Conservation (phyloP, 2,329 filamentous ascomycete genomes). For the Calonectria naviculata region DNA sequence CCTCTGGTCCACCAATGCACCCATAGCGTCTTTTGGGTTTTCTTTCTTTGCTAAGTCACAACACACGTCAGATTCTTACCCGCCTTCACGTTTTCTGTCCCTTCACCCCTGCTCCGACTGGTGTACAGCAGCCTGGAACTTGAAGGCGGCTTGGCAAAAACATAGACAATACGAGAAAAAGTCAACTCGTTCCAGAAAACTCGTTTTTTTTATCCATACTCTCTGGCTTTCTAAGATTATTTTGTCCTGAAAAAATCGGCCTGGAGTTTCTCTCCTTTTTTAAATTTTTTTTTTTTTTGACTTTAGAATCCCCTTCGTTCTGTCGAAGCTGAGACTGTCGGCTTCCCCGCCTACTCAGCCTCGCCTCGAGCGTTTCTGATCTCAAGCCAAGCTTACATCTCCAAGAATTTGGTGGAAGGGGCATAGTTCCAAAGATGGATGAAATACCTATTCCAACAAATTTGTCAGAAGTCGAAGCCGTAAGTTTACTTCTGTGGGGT, state of each 20-base stretch:
- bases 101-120: neutral
- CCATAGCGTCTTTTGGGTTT: neutral
- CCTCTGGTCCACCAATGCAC: neutral
- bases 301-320: neutral
- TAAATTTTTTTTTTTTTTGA: neutral
- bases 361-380: neutral
- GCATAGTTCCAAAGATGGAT: constrained; percentile 21
- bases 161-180: neutral
- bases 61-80: too few species aligned
- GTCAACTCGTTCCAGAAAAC: neutral
- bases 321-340: neutral
- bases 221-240: neutral
- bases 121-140: neutral
- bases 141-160: neutral
- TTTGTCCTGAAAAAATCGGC: too few species aligned
- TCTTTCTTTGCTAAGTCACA: neutral
- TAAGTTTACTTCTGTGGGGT: constrained; percentile 5
- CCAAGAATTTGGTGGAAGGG: too few species aligned
- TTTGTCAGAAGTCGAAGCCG: constrained; percentile 33
- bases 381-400: neutral
- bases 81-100: neutral
- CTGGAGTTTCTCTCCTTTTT: too few species aligned
- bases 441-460: constrained; percentile 28
- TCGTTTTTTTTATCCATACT: neutral
- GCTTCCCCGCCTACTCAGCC: neutral